Percentiles rank a stretch among this genome's conserved stretches.
These are phyloP conservation scores for Stephanodiscus minutulus DNA, from an alignment of 108 stramenopile genomes.

Conservation along the genomic window DNA sequence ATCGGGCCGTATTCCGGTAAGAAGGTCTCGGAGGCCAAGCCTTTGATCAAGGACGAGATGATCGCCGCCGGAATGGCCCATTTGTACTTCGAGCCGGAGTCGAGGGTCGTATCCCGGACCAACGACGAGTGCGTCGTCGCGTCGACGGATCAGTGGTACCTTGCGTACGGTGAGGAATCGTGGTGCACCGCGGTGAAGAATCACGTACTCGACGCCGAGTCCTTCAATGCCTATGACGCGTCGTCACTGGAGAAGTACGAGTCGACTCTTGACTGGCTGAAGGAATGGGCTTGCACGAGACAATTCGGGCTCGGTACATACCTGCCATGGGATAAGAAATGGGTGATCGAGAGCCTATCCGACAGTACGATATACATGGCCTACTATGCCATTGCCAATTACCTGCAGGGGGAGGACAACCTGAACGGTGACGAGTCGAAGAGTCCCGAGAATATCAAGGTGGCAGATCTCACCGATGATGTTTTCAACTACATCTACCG, in stretches of 20 bases:
- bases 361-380: slow-evolving; percentile 99
- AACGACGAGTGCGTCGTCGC: slow-evolving; percentile 99
- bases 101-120: slow-evolving; percentile 90
- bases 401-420: slow-evolving; percentile 91
- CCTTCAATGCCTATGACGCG: slow-evolving; percentile 90
- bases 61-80: slow-evolving; percentile 91
- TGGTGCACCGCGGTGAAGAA: slow-evolving; percentile 75
- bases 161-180: slow-evolving; percentile 94
- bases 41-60: slow-evolving; percentile 90
- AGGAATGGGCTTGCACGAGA: slow-evolving; percentile 98
- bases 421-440: slow-evolving; percentile 79
- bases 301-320: slow-evolving; percentile 96
- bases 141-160: slow-evolving; percentile 99
- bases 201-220: slow-evolving; percentile 84
- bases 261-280: slow-evolving; percentile 91
- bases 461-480: slow-evolving; percentile 79
- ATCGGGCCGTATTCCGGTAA: slow-evolving; percentile 88
- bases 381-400: slow-evolving; percentile 95
- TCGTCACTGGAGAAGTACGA: slow-evolving; percentile 81
- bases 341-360: slow-evolving; percentile 97
- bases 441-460: slow-evolving; percentile 83
- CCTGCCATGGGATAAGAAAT: slow-evolving; percentile 96
- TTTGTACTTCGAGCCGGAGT: slow-evolving; percentile 96
- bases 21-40: slow-evolving; percentile 97
- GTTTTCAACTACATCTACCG: slow-evolving; percentile 96